Conservation (phyloP, 1,284 basidiomycete species). For the Cerrena zonata region DNA sequence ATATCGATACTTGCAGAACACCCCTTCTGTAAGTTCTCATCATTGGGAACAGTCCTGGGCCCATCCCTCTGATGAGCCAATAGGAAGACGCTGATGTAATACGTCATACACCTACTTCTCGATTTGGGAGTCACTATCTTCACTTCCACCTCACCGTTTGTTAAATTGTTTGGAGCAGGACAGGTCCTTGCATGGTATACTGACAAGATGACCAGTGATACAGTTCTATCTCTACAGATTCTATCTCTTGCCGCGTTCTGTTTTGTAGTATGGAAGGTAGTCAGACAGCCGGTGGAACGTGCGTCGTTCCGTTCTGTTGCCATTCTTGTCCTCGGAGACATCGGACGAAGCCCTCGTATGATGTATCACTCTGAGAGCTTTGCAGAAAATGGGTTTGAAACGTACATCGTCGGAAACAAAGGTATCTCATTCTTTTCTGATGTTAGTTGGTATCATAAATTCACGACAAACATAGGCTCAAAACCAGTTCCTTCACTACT, state of each 20-base stretch:
- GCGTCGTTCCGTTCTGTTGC: conserved; percentile 60
- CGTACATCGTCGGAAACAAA: conserved; percentile 81
- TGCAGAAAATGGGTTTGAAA: conserved; percentile 73
- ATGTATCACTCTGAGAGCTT: conserved; percentile 97
- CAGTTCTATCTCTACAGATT: not conserved
- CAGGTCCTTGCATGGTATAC: too few relatives aligned
- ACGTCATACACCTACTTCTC: not conserved
- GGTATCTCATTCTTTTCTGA: conserved; percentile 40
- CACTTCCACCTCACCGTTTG: too few relatives aligned
- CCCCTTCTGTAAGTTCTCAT: too few relatives aligned
- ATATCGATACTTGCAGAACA: too few relatives aligned
- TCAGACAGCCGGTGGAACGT: not conserved
- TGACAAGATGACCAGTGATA: not conserved
- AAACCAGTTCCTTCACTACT: conserved; percentile 66
- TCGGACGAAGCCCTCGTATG: conserved; percentile 94
- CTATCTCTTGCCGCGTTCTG: not conserved
- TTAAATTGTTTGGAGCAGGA: too few relatives aligned
- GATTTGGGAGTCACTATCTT: too few relatives aligned
- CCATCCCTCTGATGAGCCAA: not conserved
- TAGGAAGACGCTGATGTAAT: not conserved
- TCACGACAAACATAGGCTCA: conserved; percentile 49
- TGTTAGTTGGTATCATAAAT: not conserved
- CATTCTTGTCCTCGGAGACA: conserved; percentile 90
- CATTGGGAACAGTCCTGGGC: too few relatives aligned
- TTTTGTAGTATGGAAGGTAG: not conserved